Evolutionary conservation across 202 grass and related monocot species (phyloP).

Genomic region (Miscanthus sacchariflorus): DNA sequence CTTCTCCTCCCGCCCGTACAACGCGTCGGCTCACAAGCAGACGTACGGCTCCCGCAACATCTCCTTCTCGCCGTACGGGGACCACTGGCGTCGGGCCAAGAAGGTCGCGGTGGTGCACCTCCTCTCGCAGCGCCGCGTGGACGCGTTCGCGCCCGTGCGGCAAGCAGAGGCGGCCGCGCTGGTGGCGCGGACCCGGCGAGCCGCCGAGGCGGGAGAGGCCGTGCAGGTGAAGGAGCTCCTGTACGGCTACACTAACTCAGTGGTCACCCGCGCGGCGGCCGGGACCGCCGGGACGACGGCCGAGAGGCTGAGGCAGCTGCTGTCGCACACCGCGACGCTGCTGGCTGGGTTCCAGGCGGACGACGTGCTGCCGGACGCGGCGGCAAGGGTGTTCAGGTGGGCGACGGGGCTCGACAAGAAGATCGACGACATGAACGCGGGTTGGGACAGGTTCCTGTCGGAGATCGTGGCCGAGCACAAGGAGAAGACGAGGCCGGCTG

Average conservation of each 20-base stretch:
- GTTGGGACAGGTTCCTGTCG: not conserved
- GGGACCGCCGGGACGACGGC: not conserved
- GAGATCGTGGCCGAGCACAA: not conserved
- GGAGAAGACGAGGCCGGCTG: not conserved
- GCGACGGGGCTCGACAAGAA: constrained; percentile 24
- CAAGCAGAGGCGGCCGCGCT: not conserved
- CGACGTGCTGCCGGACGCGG: not conserved
- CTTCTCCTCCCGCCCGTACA: constrained; percentile 23
- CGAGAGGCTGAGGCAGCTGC: not conserved
- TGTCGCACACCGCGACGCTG: not conserved
- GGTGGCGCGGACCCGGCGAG: not conserved
- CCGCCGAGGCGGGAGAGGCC: not conserved
- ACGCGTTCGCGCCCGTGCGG: not conserved
- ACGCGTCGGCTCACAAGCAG: constrained; percentile 27
- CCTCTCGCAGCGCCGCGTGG: constrained; percentile 21
- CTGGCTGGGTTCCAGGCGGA: constrained; percentile 23
- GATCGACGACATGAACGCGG: not conserved
- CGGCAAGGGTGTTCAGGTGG: not conserved
- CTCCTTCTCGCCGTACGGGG: constrained; percentile 19
- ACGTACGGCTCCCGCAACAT: constrained; percentile 15
- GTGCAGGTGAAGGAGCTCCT: constrained; percentile 13
- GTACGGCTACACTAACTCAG: constrained; percentile 21
- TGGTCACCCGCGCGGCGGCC: constrained; percentile 2
- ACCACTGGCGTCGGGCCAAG: constrained; percentile 23
- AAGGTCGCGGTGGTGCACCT: constrained; percentile 11